Evolutionary conservation across 2,329 filamentous ascomycete species (phyloP).

Genomic region (Byssothecium circinans): DNA sequence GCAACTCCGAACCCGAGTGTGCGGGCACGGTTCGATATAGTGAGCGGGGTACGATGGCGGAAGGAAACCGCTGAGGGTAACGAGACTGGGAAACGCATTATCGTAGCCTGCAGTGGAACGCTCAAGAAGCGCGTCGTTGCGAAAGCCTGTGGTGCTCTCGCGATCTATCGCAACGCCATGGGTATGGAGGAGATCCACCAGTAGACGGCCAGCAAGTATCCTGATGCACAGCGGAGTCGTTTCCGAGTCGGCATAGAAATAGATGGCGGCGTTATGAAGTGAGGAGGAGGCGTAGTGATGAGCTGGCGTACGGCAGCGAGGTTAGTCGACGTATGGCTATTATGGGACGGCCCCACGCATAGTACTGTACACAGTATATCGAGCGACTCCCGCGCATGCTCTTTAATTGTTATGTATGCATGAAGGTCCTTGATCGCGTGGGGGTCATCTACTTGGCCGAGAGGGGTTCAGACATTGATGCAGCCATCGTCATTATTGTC

Average conservation of each 20-base stretch:
- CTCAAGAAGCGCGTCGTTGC: background rate
- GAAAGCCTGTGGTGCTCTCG: background rate
- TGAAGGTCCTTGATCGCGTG: slow-evolving; percentile 9
- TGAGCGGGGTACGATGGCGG: background rate
- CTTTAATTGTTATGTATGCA: slow-evolving; percentile 21
- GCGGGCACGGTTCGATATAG: no score
- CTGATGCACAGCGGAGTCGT: slow-evolving; percentile 5
- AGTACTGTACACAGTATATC: no score
- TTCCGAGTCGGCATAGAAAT: slow-evolving; percentile 11
- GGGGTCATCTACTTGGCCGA: slow-evolving; percentile 15
- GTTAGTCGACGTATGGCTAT: background rate
- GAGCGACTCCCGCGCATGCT: slow-evolving; percentile 26
- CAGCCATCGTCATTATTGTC: slow-evolving; percentile 6
- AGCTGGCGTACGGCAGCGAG: slow-evolving; percentile 22
- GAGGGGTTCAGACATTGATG: slow-evolving; percentile 8
- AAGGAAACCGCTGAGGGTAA: background rate
- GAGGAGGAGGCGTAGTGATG: slow-evolving; percentile 21
- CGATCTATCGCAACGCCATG: background rate
- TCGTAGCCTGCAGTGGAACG: background rate
- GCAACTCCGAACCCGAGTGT: no score
- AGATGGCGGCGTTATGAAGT: slow-evolving; percentile 12
- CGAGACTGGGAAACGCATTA: background rate
- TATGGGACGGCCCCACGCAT: no score
- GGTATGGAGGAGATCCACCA: background rate
- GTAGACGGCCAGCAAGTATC: background rate